Base-by-base conservation (phyloP, 768 basidiomycete species). In the Tylopilus subfusipes region DNA sequence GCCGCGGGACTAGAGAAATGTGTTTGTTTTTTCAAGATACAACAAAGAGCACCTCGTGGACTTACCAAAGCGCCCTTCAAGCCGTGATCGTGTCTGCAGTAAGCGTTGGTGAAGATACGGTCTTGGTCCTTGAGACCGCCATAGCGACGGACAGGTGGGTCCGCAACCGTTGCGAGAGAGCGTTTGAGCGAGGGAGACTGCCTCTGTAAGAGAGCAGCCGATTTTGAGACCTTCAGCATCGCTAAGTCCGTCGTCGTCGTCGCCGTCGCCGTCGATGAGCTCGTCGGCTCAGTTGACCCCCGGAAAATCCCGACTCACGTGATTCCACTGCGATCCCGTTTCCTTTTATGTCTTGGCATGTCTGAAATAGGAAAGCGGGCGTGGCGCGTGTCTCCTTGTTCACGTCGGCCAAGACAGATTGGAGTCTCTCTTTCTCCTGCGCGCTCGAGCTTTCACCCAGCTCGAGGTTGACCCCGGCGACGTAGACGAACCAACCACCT, bases 91-190 rank as follows among this genome's bases (percentile, higher is more conserved):
- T 95, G 92, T 54, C 82, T 81, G 65, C 82, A 87, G 67, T 88
- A 96, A 2, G 84, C 83, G 70, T 97, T 98, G 38, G 91, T 94
- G 66, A 98, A 98, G 58, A 93, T 93, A 44, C 91, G 84, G 72
- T 93, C 91, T 66, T 94, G 91, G 75, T 98, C 96, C 71, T 89
- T 93, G 58, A 98, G 77, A 0, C 95, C 95, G 24, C 96, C 96
- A 66, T 98, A 96, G 56, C 83, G 83, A 60, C 93, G 80, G 19
- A 95, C 90, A 29, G 94, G 95, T n/a, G 90, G 77, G 66, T 91
- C 85, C 34, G 84, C 80, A 31, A 86, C 84, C 9, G 91, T 92
- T 42, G 91, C 92, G 59, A 93, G 57, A 19, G 58, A 47, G 43
- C 69, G 68, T 10, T 24, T 47, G 36, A 64, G 55, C 3, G 53